Conservation (phyloP, 768 basidiomycete species). For the Leccinum truebloodii region DNA sequence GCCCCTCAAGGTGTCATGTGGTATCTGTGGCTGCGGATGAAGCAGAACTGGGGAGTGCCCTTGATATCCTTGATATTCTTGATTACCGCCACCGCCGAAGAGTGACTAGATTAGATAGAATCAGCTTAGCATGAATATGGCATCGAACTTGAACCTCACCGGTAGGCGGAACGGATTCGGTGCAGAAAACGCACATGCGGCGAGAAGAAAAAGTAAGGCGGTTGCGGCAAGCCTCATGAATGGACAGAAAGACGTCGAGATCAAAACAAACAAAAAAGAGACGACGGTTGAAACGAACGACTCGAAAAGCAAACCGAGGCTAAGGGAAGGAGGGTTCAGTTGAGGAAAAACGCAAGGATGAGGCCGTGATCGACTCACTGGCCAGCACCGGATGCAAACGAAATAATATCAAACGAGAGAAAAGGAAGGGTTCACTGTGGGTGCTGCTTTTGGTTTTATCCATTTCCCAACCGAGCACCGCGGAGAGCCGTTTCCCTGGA, state of each 20-base stretch:
- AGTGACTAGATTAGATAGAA: neutral
- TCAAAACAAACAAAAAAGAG: neutral
- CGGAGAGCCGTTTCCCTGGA: neutral
- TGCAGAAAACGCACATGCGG: neutral
- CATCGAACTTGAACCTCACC: neutral
- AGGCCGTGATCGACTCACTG: neutral
- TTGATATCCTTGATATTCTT: neutral
- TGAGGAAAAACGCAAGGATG: neutral
- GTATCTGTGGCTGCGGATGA: neutral
- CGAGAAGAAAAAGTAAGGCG: neutral
- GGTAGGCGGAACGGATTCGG: neutral
- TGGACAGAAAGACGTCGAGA: neutral
- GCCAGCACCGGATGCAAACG: neutral
- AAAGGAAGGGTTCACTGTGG: neutral
- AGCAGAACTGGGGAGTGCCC: neutral
- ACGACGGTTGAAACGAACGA: neutral
- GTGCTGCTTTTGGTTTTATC: neutral
- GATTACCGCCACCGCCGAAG: neutral
- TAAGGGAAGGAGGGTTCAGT: neutral
- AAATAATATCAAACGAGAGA: neutral
- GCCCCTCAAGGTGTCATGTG: neutral
- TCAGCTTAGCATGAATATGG: neutral
- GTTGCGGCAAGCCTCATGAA: neutral
- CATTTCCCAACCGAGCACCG: neutral
- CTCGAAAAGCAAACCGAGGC: neutral